Evolutionary conservation across 768 basidiomycete genomes (phyloP), one percentile per base, ranked within the genome.

Genomic region (Auriscalpium orientale): DNA sequence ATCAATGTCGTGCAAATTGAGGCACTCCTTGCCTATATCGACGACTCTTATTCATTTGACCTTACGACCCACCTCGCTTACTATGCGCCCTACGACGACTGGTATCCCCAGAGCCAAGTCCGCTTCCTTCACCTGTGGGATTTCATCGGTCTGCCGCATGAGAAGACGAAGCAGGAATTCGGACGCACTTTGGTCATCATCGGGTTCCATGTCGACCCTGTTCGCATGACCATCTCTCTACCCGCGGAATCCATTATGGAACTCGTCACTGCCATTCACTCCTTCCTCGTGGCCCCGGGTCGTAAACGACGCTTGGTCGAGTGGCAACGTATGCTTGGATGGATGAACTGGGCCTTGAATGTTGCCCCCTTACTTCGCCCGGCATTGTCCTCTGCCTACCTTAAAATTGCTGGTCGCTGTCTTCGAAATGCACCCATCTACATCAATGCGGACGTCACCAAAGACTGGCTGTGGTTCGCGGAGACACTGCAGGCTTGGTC

Each of bases 91-190:
- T 76, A 77, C 57, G 16, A 62, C 0, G 38, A 33, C 1, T 36
- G 20, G 15, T 54, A 70, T 13, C 76, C 76, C 0, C 8, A 49
- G 0, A 62, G 65, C 8, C 77, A 79, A 59, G 65, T 54, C 3
- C n/a, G 38, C 1, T 66, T 77, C 1, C 70, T 79, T 0, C 40
- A 37, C 2, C 67, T 78, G 1, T 77, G 72, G 69, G 76, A 79
- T 59, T 46, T 65, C 1, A 59, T 77, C 15, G 68, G 72, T 0
- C 64, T 76, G 13, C 74, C 73, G 0, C 74, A 78, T 58, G 66
- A 72, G 8, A 54, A 62, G 9, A 33, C 47, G 2, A 79, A 79
- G 55, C 78, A 79, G 57, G 9, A 74, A 0, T 70, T n/a, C 15
- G 74, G 73, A 0, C 58, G 49, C 1, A 13, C 53, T 9, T 13